Percentiles rank a stretch among this genome's conserved stretches.
phyloP scores from a whole-genome alignment of 2,329 filamentous ascomycete genomes.

The Fusarium vanettenii region DNA sequence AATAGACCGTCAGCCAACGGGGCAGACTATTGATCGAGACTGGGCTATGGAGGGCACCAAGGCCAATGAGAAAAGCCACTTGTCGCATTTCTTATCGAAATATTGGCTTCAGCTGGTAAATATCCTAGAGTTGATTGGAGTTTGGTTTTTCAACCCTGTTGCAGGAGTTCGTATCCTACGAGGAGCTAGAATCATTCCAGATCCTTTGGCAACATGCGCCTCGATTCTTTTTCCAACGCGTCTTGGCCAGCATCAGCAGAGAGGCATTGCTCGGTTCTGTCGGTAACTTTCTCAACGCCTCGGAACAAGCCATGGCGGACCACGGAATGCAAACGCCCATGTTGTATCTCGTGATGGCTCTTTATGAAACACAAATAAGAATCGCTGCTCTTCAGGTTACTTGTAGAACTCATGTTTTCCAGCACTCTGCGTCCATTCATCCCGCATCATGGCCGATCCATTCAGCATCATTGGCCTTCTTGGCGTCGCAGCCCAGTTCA shows the following conservation, averaged over 20 bases:
- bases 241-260: neutral
- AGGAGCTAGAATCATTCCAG: neutral
- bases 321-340: neutral
- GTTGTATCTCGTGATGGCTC: neutral
- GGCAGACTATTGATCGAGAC: neutral
- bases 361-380: neutral
- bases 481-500: neutral
- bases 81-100: neutral
- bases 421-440: neutral
- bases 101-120: neutral
- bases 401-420: neutral
- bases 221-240: neutral
- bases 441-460: neutral
- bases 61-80: neutral
- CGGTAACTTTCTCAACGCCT: neutral
- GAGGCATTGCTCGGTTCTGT: neutral
- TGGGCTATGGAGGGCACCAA: neutral
- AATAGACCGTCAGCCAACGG: neutral
- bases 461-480: neutral
- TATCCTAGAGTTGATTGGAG: neutral
- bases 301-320: neutral
- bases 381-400: neutral
- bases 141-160: neutral
- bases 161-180: neutral
- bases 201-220: neutral